Percentiles rank a stretch among this genome's conserved stretches.
phyloP scores from a whole-genome alignment of 2,329 filamentous ascomycete species.

The Blastomyces emzantsi region DNA sequence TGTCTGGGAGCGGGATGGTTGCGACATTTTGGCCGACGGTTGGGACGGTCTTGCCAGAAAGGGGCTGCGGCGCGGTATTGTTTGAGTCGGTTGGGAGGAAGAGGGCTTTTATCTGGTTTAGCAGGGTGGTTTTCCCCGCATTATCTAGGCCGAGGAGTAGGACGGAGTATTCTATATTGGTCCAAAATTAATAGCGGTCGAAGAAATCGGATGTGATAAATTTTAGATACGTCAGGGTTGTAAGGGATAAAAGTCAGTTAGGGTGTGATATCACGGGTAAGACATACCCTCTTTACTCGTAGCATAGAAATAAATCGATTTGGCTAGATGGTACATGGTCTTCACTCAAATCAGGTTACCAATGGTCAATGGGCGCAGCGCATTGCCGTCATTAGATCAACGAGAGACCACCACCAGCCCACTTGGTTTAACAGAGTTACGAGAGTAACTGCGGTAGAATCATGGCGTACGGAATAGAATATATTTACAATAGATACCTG shows the following conservation, averaged over 20 bases:
- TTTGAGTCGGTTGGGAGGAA: constrained; percentile 44
- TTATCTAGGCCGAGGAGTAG: constrained; percentile 96
- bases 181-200: not conserved
- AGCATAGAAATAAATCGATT: constrained; percentile 87
- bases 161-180: constrained; percentile 74
- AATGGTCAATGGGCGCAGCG: not conserved
- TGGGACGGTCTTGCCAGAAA: constrained; percentile 74
- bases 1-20: constrained; percentile 79
- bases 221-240: not conserved
- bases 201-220: not conserved
- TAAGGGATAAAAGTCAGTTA: not conserved
- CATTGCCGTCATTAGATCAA: constrained; percentile 6
- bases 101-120: constrained; percentile 88
- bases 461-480: not conserved
- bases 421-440: not conserved
- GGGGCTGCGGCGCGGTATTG: constrained; percentile 47
- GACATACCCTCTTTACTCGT: constrained; percentile 86
- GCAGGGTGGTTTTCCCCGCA: constrained; percentile 95
- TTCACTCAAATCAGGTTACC: not conserved
- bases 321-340: constrained; percentile 88
- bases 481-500: not conserved
- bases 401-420: not conserved
- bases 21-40: constrained; percentile 97
- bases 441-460: not conserved
- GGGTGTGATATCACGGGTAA: not conserved